phyloP scores from a whole-genome alignment of 2,329 filamentous ascomycete genomes.

The Anisogramma anomala region DNA sequence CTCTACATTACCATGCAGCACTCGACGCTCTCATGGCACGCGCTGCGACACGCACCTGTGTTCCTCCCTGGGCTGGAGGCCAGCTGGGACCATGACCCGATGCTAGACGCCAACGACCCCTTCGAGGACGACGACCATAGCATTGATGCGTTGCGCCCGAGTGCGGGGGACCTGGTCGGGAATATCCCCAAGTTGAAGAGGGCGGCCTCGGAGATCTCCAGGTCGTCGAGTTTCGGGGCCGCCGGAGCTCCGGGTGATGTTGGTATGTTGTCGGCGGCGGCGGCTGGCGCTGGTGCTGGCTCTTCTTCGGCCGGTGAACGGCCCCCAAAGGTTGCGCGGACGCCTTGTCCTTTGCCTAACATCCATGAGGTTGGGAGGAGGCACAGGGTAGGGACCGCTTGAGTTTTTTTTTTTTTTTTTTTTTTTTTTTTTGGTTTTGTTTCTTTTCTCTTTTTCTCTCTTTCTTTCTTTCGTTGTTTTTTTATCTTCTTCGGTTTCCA shows the following conservation, averaged over 20 bases:
- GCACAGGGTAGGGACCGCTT: conserved; percentile 27
- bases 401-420: not conserved
- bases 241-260: conserved; percentile 14
- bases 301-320: conserved; percentile 16
- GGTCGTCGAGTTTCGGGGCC: conserved; percentile 35
- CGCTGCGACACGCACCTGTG: conserved; percentile 34
- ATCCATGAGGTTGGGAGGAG: conserved; percentile 28
- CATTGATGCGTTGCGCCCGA: conserved; percentile 28
- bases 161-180: conserved; percentile 36
- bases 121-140: conserved; percentile 25
- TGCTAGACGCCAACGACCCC: conserved; percentile 34
- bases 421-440: not conserved
- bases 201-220: conserved; percentile 40
- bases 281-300: conserved; percentile 5
- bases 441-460: not conserved
- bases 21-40: conserved; percentile 45
- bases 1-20: conserved; percentile 47
- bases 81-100: conserved; percentile 40
- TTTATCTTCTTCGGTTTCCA: not conserved
- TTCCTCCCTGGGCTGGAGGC: conserved; percentile 42
- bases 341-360: conserved; percentile 27
- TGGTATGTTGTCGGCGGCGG: not conserved
- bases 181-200: conserved; percentile 35
- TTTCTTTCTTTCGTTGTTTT: not conserved
- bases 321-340: conserved; percentile 25